A percentile compares a stretch with the other conserved stretches of the same genome.
phyloP scores from a whole-genome alignment of 2,329 filamentous ascomycete genomes.

The Fusarium metavorans region DNA sequence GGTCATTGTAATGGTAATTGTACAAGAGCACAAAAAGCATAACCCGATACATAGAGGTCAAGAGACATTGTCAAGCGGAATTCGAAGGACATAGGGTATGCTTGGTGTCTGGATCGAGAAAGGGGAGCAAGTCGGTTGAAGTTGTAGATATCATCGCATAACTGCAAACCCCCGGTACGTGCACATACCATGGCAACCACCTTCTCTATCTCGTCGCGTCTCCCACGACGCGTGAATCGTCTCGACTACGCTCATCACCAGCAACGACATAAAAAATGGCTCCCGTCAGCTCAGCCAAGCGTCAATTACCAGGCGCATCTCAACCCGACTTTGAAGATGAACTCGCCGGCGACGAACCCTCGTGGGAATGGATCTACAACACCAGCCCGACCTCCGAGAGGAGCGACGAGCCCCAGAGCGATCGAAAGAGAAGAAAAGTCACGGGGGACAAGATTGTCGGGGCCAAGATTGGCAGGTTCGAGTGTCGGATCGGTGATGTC shows the following conservation, averaged over 20 bases:
- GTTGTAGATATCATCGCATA: slow-evolving; percentile 1
- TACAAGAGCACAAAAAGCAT: not conserved
- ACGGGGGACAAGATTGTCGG: slow-evolving; percentile 73
- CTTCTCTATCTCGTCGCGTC: slow-evolving; percentile 42
- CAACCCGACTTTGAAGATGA: slow-evolving; percentile 88
- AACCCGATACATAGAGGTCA: not conserved
- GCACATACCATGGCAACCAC: slow-evolving; percentile 40
- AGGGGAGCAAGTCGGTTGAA: not conserved
- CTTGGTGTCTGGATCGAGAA: not conserved
- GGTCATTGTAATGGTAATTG: not conserved
- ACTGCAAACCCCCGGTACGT: slow-evolving; percentile 30
- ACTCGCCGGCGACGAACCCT: slow-evolving; percentile 76
- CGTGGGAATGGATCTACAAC: slow-evolving; percentile 84
- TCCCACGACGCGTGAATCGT: slow-evolving; percentile 45
- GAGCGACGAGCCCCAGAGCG: slow-evolving; percentile 44
- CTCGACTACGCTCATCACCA: slow-evolving; percentile 12
- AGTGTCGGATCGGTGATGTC: slow-evolving; percentile 84
- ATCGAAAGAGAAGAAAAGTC: slow-evolving; percentile 52
- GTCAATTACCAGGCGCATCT: slow-evolving; percentile 13
- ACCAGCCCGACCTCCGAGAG: slow-evolving; percentile 46
- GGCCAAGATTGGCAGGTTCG: slow-evolving; percentile 84
- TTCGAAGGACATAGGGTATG: not conserved
- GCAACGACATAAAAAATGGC: slow-evolving; percentile 40
- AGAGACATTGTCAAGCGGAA: not conserved
- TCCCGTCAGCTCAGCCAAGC: slow-evolving; percentile 35